Evolutionary conservation across 495 filamentous ascomycete genomes (phyloP).

Genomic region (Oleoguttula mirabilis): DNA sequence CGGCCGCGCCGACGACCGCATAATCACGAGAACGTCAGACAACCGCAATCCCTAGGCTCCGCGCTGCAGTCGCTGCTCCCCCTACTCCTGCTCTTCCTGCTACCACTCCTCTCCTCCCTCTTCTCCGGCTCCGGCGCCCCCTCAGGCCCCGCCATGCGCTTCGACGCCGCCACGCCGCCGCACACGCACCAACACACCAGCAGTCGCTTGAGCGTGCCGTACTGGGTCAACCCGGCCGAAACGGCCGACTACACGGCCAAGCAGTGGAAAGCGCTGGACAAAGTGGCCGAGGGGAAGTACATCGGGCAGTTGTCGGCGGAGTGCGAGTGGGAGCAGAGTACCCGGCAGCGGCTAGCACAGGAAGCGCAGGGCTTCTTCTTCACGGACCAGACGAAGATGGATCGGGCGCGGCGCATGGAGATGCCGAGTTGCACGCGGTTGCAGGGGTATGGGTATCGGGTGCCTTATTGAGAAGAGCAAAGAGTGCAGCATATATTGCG

Average conservation of each 20-base stretch:
- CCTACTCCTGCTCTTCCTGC: slow-evolving; percentile 74
- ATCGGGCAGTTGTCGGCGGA: slow-evolving; percentile 50
- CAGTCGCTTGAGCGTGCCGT: slow-evolving; percentile 56
- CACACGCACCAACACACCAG: slow-evolving; percentile 64
- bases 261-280: slow-evolving; percentile 63
- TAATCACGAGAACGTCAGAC: slow-evolving; percentile 20
- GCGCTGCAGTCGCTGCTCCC: slow-evolving; percentile 57
- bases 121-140: slow-evolving; percentile 48
- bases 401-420: slow-evolving; percentile 48
- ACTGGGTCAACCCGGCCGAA: slow-evolving; percentile 72
- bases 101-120: slow-evolving; percentile 72
- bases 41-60: slow-evolving; percentile 7
- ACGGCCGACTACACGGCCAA: slow-evolving; percentile 52
- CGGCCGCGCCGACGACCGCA: slow-evolving; percentile 28
- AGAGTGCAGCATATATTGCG: too few relatives aligned
- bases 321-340: slow-evolving; percentile 57
- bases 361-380: slow-evolving; percentile 86
- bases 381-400: slow-evolving; percentile 65
- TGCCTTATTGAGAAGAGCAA: slow-evolving; percentile 1
- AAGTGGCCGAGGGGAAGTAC: slow-evolving; percentile 59
- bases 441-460: slow-evolving; percentile 27
- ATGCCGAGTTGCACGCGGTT: slow-evolving; percentile 45
- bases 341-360: slow-evolving; percentile 53
- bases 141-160: slow-evolving; percentile 54
- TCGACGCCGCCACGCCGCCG: slow-evolving; percentile 49